phyloP scores from a whole-genome alignment of 2,329 filamentous ascomycete genomes.

The Myriosclerotinia duriaeana region DNA sequence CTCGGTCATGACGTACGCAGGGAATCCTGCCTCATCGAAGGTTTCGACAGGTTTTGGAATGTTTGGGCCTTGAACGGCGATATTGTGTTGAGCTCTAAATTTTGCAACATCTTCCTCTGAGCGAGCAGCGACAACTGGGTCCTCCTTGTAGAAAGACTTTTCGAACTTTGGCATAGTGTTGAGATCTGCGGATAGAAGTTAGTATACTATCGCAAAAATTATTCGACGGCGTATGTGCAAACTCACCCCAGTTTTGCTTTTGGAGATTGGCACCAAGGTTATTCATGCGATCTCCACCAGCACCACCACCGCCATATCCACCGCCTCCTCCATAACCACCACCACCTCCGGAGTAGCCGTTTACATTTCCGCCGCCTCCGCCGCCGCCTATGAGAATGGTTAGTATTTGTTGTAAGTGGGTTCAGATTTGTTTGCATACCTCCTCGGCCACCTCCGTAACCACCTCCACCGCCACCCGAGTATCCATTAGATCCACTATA shows the following conservation, averaged over 20 bases:
- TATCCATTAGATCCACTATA: constrained; percentile 53
- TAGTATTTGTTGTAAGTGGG: constrained; percentile 33
- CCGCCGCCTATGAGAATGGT: constrained; percentile 37
- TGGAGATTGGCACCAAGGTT: constrained; percentile 85
- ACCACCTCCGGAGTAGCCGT: constrained; percentile 39
- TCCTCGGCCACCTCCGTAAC: constrained; percentile 39
- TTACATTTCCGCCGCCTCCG: constrained; percentile 42
- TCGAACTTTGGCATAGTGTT: constrained; percentile 88
- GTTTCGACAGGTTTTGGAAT: constrained; percentile 93
- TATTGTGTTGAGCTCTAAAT: constrained; percentile 83
- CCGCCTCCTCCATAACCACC: constrained; percentile 41
- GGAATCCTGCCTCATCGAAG: constrained; percentile 97
- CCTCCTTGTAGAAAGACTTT: constrained; percentile 99
- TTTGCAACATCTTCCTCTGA: constrained; percentile 77
- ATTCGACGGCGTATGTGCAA: neutral
- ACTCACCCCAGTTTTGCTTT: constrained; percentile 82
- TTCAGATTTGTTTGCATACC: constrained; percentile 3
- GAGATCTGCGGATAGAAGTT: constrained; percentile 58
- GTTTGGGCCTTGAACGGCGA: constrained; percentile 75
- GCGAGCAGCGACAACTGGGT: constrained; percentile 72
- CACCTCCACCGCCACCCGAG: constrained; percentile 45
- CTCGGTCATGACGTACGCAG: constrained; percentile 94
- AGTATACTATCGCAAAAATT: neutral
- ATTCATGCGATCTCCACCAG: constrained; percentile 90
- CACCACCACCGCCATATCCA: constrained; percentile 52